Base-by-base conservation (phyloP, 306 rosid genomes). In the Cyclanthera cordifolia region DNA sequence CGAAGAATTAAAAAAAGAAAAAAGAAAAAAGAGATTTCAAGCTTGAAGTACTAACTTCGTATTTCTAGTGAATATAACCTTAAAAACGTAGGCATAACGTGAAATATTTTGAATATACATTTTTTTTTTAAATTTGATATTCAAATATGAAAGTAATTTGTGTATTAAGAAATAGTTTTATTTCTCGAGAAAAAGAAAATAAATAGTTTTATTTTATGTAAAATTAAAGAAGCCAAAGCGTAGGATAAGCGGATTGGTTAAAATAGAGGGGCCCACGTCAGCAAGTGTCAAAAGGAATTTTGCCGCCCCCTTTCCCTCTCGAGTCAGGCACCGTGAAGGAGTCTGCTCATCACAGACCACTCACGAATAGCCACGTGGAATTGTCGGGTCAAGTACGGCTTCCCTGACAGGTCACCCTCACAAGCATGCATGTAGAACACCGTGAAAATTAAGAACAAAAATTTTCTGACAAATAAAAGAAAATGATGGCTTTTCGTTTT, bases 311-410 rank as follows among this genome's bases (percentile, higher is more conserved):
- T 63, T 32, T 63, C 52, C 69, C 69, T 63, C 69, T 63, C 52
- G 52, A 43, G 52, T 63, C 69, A 41, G 69, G 69, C 69, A 63
- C 69, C 69, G 37, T 32, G 37, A 32, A 32, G 37, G 37, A 32
- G 37, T 32, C 37, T 1, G 37, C 37, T 32, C 37, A 4, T 63
- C 20, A 21, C 20, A 41, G 52, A 21, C 69, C 69, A 63, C 27
- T 63, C 5, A 13, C 11, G 1, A 19, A 21, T 19, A 20, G 69
- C 43, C 69, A 41, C 52, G 69, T 63, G 69, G 11, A 12, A 1
- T 41, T 63, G 69, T 43, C 69, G 52, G 69, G 52, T 63, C 69
- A 63, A 63, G 69, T 63, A 63, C 69, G 69, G 69, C 52, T 63
- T 43, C 69, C 34, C 51, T 63, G 52, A 63, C 69, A 39, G 69